Base-by-base conservation (phyloP, 164 flowering plant species). In the Akebia trifoliata region DNA sequence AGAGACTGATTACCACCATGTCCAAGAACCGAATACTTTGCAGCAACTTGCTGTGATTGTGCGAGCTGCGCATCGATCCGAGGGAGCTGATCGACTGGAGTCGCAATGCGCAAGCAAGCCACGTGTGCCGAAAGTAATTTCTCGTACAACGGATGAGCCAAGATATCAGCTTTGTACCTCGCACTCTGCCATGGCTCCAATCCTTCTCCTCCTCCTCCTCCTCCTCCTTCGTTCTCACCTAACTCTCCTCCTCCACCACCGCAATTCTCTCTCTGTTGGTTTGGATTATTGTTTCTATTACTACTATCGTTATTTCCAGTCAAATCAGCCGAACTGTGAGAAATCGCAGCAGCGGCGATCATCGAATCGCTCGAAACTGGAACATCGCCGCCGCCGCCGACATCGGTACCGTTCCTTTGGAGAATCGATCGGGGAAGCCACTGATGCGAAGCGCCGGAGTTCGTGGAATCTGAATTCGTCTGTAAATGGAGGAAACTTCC, bases 31-130 rank as follows among this genome's bases (percentile, higher is more conserved):
- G 87, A 76, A 65, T 89, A 86, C 76, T 86, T 86, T 7, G 84
- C 76, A 14, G 78, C 78, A 6, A 89, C 82, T 8, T 75, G 70
- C 65, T 78, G 86, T 29, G 89, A 81, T 67, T 73, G 91, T 0
- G 77, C 83, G 18, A 89, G 72, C 82, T 89, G 96, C 0, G 89
- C 82, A 31, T 89, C 96, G 45, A 89, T 86, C 75, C 86, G 73
- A 26, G 91, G 84, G 65, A 86, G 59, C 78, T 89, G 96, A 69
- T 89, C 94, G 4, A 89, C 91, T 22, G 96, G 96, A 34, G 96
- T 89, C 1, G 96, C 96, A 43, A 89, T 78, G 47, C 94, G 68
- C 57, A 89, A 59, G 60, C 96, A 89, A 14, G 89, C 65, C 2
- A 89, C 94, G 56, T 89, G 96, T 3, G 96, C 91, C 5, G 84